Conservation (phyloP, 176 grass and related monocot genomes). For the sorghum (Sorghum bicolor) region DNA sequence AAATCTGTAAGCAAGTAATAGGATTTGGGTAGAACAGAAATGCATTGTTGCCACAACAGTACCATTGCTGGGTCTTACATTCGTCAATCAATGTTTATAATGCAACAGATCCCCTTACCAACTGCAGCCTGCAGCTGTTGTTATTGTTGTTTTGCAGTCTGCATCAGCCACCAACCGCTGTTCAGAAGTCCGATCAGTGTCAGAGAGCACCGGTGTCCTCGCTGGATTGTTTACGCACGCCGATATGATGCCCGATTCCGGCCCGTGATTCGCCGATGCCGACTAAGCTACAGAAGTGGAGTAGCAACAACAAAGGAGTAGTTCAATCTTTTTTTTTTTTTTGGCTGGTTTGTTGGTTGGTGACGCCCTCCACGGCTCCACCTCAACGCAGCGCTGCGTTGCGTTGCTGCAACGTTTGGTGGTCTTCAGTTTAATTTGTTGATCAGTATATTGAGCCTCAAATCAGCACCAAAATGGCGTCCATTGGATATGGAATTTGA, state of each 20-base stretch:
- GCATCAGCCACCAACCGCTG: slow-evolving; percentile 45
- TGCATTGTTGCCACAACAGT: too few species aligned
- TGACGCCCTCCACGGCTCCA: background rate
- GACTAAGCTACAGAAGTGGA: background rate
- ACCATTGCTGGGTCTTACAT: too few species aligned
- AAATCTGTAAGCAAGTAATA: too few species aligned
- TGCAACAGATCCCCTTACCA: background rate
- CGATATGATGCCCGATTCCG: background rate
- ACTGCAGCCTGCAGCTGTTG: background rate
- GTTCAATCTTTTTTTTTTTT: slow-evolving; percentile 12
- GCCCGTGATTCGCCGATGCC: background rate
- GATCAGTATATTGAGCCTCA: background rate
- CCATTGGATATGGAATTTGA: background rate
- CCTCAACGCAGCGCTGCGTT: background rate
- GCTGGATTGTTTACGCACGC: slow-evolving; percentile 10
- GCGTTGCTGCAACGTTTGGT: background rate
- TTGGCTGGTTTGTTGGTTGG: slow-evolving; percentile 5
- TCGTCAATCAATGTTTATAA: too few species aligned
- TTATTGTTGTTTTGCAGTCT: slow-evolving; percentile 28
- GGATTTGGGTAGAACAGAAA: too few species aligned
- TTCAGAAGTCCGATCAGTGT: slow-evolving; percentile 25
- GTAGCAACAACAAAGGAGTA: background rate
- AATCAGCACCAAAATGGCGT: background rate
- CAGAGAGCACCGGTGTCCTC: slow-evolving; percentile 7
- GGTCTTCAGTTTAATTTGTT: background rate